Percentiles rank a stretch among this genome's conserved stretches.
Evolutionary conservation across 768 basidiomycete species (phyloP).

Genomic region (Lentinula aciculospora): DNA sequence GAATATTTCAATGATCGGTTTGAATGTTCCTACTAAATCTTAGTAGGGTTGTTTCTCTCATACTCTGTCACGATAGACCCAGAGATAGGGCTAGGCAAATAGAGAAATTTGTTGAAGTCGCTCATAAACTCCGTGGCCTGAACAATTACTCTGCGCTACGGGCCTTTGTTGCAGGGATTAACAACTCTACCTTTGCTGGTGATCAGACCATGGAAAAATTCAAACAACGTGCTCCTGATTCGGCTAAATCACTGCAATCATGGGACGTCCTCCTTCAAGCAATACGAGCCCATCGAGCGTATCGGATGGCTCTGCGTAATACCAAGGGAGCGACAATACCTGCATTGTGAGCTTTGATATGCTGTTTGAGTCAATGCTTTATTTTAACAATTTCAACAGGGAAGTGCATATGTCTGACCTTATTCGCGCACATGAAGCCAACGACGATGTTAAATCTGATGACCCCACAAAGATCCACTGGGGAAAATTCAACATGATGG

Average conservation of each 20-base stretch:
- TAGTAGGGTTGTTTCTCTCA: slow-evolving; percentile 82
- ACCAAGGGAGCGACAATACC: slow-evolving; percentile 87
- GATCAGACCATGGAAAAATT: slow-evolving; percentile 75
- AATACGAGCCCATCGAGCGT: slow-evolving; percentile 80
- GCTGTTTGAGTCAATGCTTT: slow-evolving; percentile 6
- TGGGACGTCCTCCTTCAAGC: slow-evolving; percentile 84
- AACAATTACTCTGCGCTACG: slow-evolving; percentile 94
- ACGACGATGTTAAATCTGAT: slow-evolving; percentile 61
- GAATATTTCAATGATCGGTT: slow-evolving; percentile 14
- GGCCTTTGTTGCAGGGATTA: slow-evolving; percentile 92
- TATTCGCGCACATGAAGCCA: slow-evolving; percentile 81
- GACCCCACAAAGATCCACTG: slow-evolving; percentile 81
- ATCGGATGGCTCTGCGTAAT: slow-evolving; percentile 82
- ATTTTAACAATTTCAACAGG: slow-evolving; percentile 32
- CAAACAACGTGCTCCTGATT: slow-evolving; percentile 57
- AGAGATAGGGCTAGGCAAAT: slow-evolving; percentile 74
- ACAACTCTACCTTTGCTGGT: slow-evolving; percentile 72
- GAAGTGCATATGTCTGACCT: slow-evolving; percentile 91
- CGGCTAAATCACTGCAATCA: slow-evolving; percentile 72
- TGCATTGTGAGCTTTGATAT: slow-evolving; percentile 50
- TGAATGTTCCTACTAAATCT: slow-evolving; percentile 2
- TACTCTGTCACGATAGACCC: slow-evolving; percentile 80
- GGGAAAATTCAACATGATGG: slow-evolving; percentile 95
- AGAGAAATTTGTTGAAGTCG: slow-evolving; percentile 86
- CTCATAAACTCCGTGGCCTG: slow-evolving; percentile 67